Percentiles rank a stretch among this genome's conserved stretches.
Evolutionary conservation across 2,329 filamentous ascomycete genomes (phyloP).

Genomic region (Arachnomyces sp.): DNA sequence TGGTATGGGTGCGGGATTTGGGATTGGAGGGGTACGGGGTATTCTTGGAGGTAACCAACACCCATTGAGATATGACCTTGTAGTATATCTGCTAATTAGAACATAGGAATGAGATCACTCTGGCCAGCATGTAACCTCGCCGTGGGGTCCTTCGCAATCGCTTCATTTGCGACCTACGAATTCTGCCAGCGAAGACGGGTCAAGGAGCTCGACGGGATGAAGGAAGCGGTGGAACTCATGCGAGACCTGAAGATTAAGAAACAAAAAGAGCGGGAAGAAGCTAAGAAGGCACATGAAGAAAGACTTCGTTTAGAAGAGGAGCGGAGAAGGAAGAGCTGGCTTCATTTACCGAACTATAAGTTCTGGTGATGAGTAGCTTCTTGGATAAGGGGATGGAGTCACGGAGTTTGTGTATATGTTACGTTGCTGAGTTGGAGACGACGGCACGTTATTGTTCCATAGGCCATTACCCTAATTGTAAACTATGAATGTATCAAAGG

Average conservation of each 20-base stretch:
- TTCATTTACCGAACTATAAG: conserved; percentile 37
- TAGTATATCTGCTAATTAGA: conserved; percentile 7
- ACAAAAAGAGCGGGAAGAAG: conserved; percentile 41
- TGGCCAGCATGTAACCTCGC: conserved; percentile 74
- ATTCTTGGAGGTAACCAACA: conserved; percentile 62
- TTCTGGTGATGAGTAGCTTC: conserved; percentile 38
- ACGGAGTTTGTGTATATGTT: conserved; percentile 21
- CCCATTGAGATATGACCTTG: conserved; percentile 7
- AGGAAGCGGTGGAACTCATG: conserved; percentile 73
- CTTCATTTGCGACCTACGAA: conserved; percentile 68
- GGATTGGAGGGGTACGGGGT: conserved; percentile 63
- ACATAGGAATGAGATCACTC: conserved; percentile 45
- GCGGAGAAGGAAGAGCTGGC: conserved; percentile 35
- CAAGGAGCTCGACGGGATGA: conserved; percentile 74
- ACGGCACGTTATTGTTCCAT: conserved; percentile 1
- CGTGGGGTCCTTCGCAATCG: conserved; percentile 64
- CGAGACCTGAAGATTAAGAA: conserved; percentile 62
- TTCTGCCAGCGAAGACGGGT: conserved; percentile 69
- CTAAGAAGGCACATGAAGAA: conserved; percentile 28
- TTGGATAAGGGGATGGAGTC: conserved; percentile 17
- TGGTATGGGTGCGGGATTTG: conserved; percentile 73
- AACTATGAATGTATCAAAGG: too few relatives aligned
- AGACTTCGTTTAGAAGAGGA: conserved; percentile 30
- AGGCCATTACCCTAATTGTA: neutral
- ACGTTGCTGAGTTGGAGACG: conserved; percentile 2